A percentile compares a stretch with the other conserved stretches of the same genome.
phyloP scores from a whole-genome alignment of 108 stramenopile species.

The Bacterosira constricta region DNA sequence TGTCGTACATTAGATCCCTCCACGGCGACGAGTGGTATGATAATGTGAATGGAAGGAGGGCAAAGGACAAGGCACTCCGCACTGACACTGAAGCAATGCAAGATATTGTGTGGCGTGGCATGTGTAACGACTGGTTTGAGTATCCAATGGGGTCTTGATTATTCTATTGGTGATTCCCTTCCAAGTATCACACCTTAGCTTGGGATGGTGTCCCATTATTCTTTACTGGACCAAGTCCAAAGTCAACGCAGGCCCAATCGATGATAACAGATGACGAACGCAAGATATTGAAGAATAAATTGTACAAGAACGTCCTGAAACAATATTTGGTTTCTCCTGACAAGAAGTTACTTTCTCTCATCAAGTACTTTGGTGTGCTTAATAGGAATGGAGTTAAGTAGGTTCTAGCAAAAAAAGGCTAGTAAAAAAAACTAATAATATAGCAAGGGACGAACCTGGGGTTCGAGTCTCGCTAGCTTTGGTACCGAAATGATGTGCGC shows the following conservation, averaged over 20 bases:
- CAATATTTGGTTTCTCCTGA: slow-evolving; percentile 3
- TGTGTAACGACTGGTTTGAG: slow-evolving; percentile 10
- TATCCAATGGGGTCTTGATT: slow-evolving; percentile 2
- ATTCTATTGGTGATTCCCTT: slow-evolving; percentile 5
- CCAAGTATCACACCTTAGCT: background rate
- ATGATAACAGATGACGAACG: background rate
- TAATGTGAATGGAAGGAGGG: background rate
- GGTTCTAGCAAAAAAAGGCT: too few species aligned
- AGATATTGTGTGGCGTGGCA: slow-evolving; percentile 3
- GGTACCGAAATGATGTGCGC: too few species aligned
- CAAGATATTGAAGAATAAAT: slow-evolving; percentile 8
- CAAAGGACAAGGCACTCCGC: background rate
- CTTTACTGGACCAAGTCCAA: slow-evolving; percentile 1
- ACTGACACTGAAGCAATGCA: background rate
- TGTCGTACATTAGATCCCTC: too few species aligned
- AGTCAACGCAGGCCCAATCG: background rate
- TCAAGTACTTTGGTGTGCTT: slow-evolving; percentile 40
- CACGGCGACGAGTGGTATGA: too few species aligned
- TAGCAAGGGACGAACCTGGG: too few species aligned
- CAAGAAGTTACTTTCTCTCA: slow-evolving; percentile 7
- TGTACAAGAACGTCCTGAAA: slow-evolving; percentile 19
- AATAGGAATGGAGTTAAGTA: too few species aligned
- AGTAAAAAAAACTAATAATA: too few species aligned
- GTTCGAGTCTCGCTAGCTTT: too few species aligned
- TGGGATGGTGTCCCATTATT: slow-evolving; percentile 5